Evolutionary conservation across 768 basidiomycete genomes (phyloP), one percentile per base, ranked within the genome.

Genomic region (Pleurotus tuber-regium): DNA sequence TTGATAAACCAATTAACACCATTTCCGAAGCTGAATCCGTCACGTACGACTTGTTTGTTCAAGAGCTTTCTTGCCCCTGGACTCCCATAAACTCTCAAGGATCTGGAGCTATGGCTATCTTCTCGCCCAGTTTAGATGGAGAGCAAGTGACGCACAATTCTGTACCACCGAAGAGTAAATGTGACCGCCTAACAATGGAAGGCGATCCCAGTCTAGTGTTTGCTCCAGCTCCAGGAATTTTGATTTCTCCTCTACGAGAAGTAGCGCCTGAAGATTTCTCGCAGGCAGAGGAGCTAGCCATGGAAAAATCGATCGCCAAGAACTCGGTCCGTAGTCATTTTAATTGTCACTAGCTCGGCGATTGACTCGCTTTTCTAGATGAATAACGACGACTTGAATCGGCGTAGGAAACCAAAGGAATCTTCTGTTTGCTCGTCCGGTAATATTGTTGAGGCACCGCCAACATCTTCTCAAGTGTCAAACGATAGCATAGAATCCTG

Each of bases 401-500:
- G n/a, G n/a, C n/a, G n/a, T n/a, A n/a, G n/a, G n/a, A n/a, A n/a
- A n/a, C n/a, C n/a, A n/a, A n/a, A n/a, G n/a, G n/a, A n/a, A n/a
- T n/a, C n/a, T n/a, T n/a, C n/a, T n/a, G n/a, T n/a, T n/a, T n/a
- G n/a, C n/a, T n/a, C n/a, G n/a, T n/a, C n/a, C n/a, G n/a, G n/a
- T n/a, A n/a, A n/a, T n/a, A n/a, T n/a, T n/a, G n/a, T n/a, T n/a
- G n/a, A n/a, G n/a, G n/a, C n/a, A 29, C 29, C 31, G 16, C 6
- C 12, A 39, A 41, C 43, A 18, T 47, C 31, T 53, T 62, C 63
- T 31, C 65, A 65, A 54, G 29, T 18, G 14, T 73, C 71, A 24
- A 51, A 62, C 21, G 73, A 75, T 54, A 66, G 69, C 31, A 74
- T 74, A 39, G 60, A 71, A 57, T 74, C 72, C 38, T 75, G 71